Evolutionary conservation across 768 basidiomycete species (phyloP).

Genomic region (Nidularia pulvinata): DNA sequence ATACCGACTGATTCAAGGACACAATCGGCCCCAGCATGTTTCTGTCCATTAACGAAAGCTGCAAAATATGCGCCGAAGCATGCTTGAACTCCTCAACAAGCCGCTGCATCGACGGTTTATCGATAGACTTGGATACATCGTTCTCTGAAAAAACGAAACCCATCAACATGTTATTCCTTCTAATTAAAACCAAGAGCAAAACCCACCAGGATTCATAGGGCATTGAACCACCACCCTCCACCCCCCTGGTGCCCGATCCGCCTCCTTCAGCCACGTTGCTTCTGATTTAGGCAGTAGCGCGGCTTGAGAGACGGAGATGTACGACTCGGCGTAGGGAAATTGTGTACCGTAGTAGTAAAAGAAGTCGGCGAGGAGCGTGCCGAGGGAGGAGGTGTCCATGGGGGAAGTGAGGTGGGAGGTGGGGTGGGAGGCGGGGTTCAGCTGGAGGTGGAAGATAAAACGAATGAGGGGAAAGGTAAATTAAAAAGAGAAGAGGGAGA

Average conservation of each 20-base stretch:
- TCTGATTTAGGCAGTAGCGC: slow-evolving; percentile 26
- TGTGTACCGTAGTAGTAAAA: slow-evolving; percentile 60
- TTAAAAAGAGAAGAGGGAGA: background rate
- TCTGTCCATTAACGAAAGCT: slow-evolving; percentile 7
- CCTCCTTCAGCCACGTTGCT: too few relatives aligned
- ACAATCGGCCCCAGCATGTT: slow-evolving; percentile 22
- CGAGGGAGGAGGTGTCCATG: slow-evolving; percentile 49
- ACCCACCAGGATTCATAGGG: slow-evolving; percentile 36
- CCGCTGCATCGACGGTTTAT: slow-evolving; percentile 15
- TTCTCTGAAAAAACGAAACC: slow-evolving; percentile 22
- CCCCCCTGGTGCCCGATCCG: slow-evolving; percentile 2
- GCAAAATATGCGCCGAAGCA: slow-evolving; percentile 19
- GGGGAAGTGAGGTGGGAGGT: slow-evolving; percentile 42
- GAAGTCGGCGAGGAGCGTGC: slow-evolving; percentile 62
- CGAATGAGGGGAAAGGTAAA: background rate
- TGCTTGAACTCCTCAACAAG: slow-evolving; percentile 32
- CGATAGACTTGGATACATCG: slow-evolving; percentile 33
- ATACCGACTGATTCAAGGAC: slow-evolving; percentile 11
- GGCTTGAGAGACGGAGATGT: slow-evolving; percentile 34
- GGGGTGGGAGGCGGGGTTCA: slow-evolving; percentile 59
- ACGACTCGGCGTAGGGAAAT: slow-evolving; percentile 36
- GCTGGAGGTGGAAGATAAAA: slow-evolving; percentile 24
- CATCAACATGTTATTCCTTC: background rate
- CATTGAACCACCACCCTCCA: slow-evolving; percentile 36
- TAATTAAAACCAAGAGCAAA: background rate